These are phyloP conservation scores for Pleurotus cornucopiae DNA, from an alignment of 768 basidiomycete genomes.

Conservation along the genomic window DNA sequence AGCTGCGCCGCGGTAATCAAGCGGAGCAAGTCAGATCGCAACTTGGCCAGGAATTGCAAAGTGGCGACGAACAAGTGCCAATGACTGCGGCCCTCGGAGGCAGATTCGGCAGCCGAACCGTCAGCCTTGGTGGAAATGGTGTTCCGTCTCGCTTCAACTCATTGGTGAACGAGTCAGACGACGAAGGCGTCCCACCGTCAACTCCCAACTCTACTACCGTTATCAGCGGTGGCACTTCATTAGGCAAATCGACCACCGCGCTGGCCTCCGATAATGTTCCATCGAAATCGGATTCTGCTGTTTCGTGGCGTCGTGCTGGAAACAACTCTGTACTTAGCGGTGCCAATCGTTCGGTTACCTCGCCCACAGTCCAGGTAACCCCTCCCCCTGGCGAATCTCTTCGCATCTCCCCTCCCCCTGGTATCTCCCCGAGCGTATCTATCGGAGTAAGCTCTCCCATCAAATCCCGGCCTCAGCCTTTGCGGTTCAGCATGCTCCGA, in stretches of 20 bases:
- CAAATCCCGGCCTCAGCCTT: conserved; percentile 61
- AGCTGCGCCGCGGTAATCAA: conserved; percentile 66
- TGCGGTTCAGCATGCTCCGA: conserved; percentile 53
- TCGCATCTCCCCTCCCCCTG: conserved; percentile 13
- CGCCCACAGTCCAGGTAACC: conserved; percentile 68
- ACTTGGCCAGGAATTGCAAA: conserved; percentile 37
- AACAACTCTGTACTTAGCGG: conserved; percentile 71
- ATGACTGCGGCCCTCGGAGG: conserved; percentile 82
- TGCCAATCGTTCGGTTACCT: conserved; percentile 50
- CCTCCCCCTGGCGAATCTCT: conserved; percentile 58
- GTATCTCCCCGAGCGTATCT: conserved; percentile 12
- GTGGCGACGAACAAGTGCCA: conserved; percentile 56
- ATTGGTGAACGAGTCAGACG: conserved; percentile 34
- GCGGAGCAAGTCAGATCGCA: conserved; percentile 63
- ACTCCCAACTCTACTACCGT: conserved; percentile 63
- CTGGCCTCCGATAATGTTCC: conserved; percentile 28
- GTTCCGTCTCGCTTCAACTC: background rate
- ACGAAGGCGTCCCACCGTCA: conserved; percentile 43
- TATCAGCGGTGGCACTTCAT: conserved; percentile 69
- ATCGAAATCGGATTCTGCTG: conserved; percentile 79
- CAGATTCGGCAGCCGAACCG: conserved; percentile 65
- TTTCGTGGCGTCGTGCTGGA: conserved; percentile 78
- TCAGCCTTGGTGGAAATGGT: conserved; percentile 35
- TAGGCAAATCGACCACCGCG: conserved; percentile 44
- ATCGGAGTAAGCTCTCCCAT: conserved; percentile 13